Evolutionary conservation across 2,329 filamentous ascomycete species (phyloP), one percentile per base, ranked within the genome.

Genomic region (Ascochyta rabiei): DNA sequence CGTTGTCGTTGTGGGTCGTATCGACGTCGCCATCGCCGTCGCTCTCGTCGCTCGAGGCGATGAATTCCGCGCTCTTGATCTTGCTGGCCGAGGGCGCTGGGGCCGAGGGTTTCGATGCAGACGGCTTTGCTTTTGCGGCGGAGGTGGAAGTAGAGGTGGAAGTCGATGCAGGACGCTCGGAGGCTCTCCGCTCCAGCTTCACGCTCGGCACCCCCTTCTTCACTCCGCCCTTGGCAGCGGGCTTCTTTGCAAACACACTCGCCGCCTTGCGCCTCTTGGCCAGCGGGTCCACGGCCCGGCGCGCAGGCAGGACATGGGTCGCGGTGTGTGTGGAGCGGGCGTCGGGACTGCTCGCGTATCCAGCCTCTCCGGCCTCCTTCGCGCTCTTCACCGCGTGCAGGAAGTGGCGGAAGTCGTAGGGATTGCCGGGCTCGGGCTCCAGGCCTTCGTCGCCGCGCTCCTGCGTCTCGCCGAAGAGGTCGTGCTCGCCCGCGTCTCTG

Each of bases 401-500:
- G 61, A 79, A 80, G 51, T 81, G 78, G n/a, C 80, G 67, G 61
- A 76, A 81, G 62, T 82, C 80, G 63, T 76, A 82, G 0, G 79
- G 80, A 55, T 82, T 81, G 58, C 69, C 61, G 4, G 73, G 65
- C 31, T 81, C 79, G 0, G 77, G 70, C 15, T 75, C 71, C 18
- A 42, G 48, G 21, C 68, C 70, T 12, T 73, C 71, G 10, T 75
- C 71, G 13, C 74, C 66, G 0, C 42, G 60, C 2, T 59, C 57
- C 24, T 16, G 15, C 31, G 31, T 34, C 15, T 68, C 67, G 40
- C 69, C 68, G 59, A 73, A 69, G 9, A 69, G 60, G 43, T 71
- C 63, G 12, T 70, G 69, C 1, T 63, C 63, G 4, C 53, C 64
- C 7, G 41, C 46, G 1, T 75, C 72, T 9, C 68, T 67, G 52